Evolutionary conservation across 495 filamentous ascomycete genomes (phyloP), one percentile per base, ranked within the genome.

Genomic region (Ramalina intermedia): DNA sequence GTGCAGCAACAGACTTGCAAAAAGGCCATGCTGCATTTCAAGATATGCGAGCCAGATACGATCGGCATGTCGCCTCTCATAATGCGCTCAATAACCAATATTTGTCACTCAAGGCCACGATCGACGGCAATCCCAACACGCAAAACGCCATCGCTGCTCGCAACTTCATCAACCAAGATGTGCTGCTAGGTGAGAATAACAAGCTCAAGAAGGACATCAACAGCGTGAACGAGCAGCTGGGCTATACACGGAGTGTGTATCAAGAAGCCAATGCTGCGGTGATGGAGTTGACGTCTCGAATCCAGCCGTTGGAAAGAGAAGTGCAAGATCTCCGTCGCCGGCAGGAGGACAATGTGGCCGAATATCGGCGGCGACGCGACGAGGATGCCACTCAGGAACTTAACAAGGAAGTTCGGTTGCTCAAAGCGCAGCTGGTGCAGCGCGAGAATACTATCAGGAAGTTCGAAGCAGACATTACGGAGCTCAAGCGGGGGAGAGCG

Each of bases 201-300:
- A 54, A 60, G 26, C 57, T 78, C n/a, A 62, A 67, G 35, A 66
- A 70, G 35, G 72, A 71, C 50, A 13, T 66, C n/a, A 51, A 56
- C 4, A 47, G 24, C n/a, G 29, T 51, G 1, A 54, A 66, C 27
- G 62, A 55, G 14, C 74, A 81, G 12, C 55, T 64, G 20, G 81
- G 83, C 13, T 86, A 79, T 58, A 68, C 68, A 33, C 73, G 79
- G 40, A 65, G 70, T 16, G 67, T 74, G 33, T 87, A 86, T 51
- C 80, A 85, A 46, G 66, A 69, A 33, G 78, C 79, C 1, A 82
- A 80, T 13, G 76, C 64, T 14, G 63, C 65, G 0, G 71, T 71
- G 9, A 66, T 63, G 14, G 72, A 78, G 37, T 62, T 75, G 16
- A 60, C 60, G 14, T 63, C 62, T 20, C 77, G 83, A 61, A 66